A percentile compares a stretch with the other conserved stretches of the same genome.
These are phyloP conservation scores for Nigrospora sphaerica DNA, from an alignment of 2,329 filamentous ascomycete species.

Conservation along the genomic window DNA sequence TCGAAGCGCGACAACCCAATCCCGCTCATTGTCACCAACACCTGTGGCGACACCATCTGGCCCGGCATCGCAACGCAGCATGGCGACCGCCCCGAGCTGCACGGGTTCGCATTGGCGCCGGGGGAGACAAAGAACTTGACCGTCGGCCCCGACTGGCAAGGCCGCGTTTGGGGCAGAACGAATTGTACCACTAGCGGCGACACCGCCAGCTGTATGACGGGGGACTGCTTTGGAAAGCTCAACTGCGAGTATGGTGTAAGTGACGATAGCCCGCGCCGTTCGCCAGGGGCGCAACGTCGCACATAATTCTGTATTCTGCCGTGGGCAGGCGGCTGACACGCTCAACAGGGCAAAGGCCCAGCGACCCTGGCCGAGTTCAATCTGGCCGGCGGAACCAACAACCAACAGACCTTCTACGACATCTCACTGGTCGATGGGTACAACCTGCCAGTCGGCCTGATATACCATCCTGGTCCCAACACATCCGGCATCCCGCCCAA, in stretches of 20 bases:
- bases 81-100: constrained; percentile 58
- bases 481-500: constrained; percentile 65
- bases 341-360: constrained; percentile 57
- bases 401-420: constrained; percentile 69
- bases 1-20: constrained; percentile 25
- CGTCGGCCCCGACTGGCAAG: constrained; percentile 71
- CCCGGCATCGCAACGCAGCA: constrained; percentile 69
- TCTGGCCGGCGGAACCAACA: constrained; percentile 55
- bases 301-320: not conserved
- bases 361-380: constrained; percentile 78
- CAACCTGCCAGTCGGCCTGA: constrained; percentile 65
- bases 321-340: constrained; percentile 1
- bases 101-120: constrained; percentile 60
- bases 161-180: constrained; percentile 74
- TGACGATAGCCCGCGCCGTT: constrained; percentile 3
- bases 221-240: constrained; percentile 67
- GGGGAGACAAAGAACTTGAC: constrained; percentile 53
- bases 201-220: constrained; percentile 64
- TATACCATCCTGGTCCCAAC: constrained; percentile 54
- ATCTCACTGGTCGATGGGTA: constrained; percentile 82
- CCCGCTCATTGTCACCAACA: constrained; percentile 64
- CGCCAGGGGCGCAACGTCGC: not conserved
- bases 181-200: constrained; percentile 71
- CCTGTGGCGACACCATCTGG: constrained; percentile 65
- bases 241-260: constrained; percentile 64